These are phyloP conservation scores for Candida maesae DNA, from an alignment of 805 yeast genomes.

Conservation along the genomic window DNA sequence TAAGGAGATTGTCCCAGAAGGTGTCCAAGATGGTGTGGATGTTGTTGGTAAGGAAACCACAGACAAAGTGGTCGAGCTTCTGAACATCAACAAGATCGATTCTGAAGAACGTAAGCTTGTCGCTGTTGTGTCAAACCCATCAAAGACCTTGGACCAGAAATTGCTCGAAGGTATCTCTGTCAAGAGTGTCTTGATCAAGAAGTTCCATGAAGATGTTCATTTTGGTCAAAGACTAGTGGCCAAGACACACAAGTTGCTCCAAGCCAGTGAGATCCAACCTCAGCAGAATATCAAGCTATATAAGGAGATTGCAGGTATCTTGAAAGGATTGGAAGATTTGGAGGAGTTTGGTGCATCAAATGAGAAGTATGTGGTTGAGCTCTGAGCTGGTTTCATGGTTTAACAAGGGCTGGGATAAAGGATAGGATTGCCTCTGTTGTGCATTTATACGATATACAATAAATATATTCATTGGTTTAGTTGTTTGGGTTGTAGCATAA, in stretches of 20 bases:
- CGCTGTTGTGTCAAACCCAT: constrained; percentile 38
- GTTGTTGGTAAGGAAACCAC: constrained; percentile 42
- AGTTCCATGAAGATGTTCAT: constrained; percentile 40
- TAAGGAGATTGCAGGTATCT: constrained; percentile 34
- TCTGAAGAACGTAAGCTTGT: constrained; percentile 28
- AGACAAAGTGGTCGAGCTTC: constrained; percentile 28
- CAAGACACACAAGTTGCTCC: constrained; percentile 32
- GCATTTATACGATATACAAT: too few species aligned
- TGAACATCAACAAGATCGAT: constrained; percentile 20
- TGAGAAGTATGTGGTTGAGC: constrained; percentile 38
- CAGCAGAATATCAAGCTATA: constrained; percentile 33
- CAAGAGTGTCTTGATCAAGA: constrained; percentile 36
- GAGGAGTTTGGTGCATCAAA: constrained; percentile 40
- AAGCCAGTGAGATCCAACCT: constrained; percentile 29
- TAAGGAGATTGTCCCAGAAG: constrained; percentile 24
- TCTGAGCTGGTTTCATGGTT: constrained; percentile 5
- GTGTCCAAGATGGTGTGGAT: constrained; percentile 38
- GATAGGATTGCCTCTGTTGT: background rate
- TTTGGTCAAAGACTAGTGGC: constrained; percentile 35
- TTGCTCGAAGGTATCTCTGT: constrained; percentile 26
- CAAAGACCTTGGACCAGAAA: constrained; percentile 23
- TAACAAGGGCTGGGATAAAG: background rate
- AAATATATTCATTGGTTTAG: background rate
- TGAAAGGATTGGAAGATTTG: constrained; percentile 34
- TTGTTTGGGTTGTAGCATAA: too few species aligned